phyloP scores from a whole-genome alignment of 1,284 basidiomycete genomes.

The Apiotrichum mycotoxinovorans region DNA sequence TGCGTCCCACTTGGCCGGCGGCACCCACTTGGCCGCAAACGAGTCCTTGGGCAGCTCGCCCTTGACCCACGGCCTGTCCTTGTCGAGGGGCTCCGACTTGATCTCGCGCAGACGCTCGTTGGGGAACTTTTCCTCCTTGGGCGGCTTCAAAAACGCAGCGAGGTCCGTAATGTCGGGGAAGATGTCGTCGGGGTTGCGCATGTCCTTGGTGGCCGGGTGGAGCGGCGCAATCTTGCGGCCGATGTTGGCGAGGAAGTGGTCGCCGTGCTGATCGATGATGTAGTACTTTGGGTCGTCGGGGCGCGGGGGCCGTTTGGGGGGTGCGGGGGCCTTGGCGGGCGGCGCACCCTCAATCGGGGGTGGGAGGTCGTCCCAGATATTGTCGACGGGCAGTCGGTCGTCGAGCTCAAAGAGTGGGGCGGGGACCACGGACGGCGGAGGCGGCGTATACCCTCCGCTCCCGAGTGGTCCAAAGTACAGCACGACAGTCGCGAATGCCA shows the following conservation, averaged over 20 bases:
- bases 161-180: constrained; percentile 37
- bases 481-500: background rate
- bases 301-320: background rate
- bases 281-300: constrained; percentile 10
- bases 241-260: constrained; percentile 27
- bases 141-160: constrained; percentile 17
- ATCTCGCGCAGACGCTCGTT: constrained; percentile 26
- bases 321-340: background rate
- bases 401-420: background rate
- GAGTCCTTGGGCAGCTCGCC: constrained; percentile 18
- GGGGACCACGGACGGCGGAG: background rate
- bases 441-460: background rate
- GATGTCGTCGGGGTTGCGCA: constrained; percentile 24
- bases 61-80: background rate
- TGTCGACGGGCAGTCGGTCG: background rate
- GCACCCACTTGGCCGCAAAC: constrained; percentile 35
- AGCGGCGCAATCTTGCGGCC: constrained; percentile 27
- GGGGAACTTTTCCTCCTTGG: constrained; percentile 28
- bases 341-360: constrained; percentile 1
- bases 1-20: constrained; percentile 33
- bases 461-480: constrained; percentile 4
- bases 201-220: constrained; percentile 31
- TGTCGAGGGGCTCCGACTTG: constrained; percentile 21
- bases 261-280: constrained; percentile 32
- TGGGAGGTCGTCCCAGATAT: constrained; percentile 5